Percentiles rank a stretch among this genome's conserved stretches.
phyloP scores from a whole-genome alignment of 495 filamentous ascomycete species.

The Penicillium subrubescens region DNA sequence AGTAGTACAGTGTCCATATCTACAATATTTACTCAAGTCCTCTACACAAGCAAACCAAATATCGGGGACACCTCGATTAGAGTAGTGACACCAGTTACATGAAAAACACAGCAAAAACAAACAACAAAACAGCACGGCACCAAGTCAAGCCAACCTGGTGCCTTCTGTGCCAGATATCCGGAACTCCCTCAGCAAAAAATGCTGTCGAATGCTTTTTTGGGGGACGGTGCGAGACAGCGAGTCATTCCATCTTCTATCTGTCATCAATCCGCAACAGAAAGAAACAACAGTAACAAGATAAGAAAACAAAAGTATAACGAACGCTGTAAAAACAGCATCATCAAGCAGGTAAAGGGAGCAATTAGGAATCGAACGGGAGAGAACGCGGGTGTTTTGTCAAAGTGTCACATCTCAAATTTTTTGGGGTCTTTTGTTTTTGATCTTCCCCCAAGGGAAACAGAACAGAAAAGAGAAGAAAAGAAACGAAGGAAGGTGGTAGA shows the following conservation, averaged over 20 bases:
- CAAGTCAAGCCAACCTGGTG: constrained; percentile 47
- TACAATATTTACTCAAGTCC: background rate
- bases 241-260: constrained; percentile 41
- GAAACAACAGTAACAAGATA: constrained; percentile 12
- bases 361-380: constrained; percentile 17
- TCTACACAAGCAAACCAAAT: background rate
- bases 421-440: background rate
- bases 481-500: constrained; percentile 12
- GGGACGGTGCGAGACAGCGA: constrained; percentile 5
- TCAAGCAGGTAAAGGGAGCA: constrained; percentile 7
- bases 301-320: constrained; percentile 5
- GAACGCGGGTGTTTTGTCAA: constrained; percentile 7
- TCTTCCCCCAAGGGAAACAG: background rate
- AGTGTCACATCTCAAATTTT: constrained; percentile 30
- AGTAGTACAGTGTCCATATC: background rate
- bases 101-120: constrained; percentile 22
- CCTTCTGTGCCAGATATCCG: constrained; percentile 80
- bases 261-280: constrained; percentile 24
- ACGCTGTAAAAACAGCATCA: constrained; percentile 23
- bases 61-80: constrained; percentile 27
- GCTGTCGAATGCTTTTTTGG: constrained; percentile 31
- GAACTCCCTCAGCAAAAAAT: constrained; percentile 61
- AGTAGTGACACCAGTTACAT: constrained; percentile 28
- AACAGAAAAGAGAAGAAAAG: constrained; percentile 4
- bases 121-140: constrained; percentile 37